Conservation (phyloP, 768 basidiomycete species). For the Clathrus columnatus region DNA sequence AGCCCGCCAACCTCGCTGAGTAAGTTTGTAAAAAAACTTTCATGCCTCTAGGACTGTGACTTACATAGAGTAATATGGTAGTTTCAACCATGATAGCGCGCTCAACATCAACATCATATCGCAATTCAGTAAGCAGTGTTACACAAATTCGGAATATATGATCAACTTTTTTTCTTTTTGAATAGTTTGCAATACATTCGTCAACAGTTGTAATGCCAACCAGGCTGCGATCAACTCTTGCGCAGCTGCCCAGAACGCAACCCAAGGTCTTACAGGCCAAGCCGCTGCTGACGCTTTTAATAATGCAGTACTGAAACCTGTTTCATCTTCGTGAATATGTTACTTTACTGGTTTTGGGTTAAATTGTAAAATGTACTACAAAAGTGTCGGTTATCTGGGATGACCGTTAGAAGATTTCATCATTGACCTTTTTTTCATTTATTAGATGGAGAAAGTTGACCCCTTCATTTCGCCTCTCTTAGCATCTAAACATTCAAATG, state of each 20-base stretch:
- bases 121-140: conserved; percentile 26
- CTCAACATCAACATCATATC: conserved; percentile 52
- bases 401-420: not conserved
- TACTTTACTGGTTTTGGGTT: too few relatives aligned
- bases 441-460: not conserved
- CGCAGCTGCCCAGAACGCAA: conserved; percentile 21
- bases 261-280: conserved; percentile 6
- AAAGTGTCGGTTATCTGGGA: not conserved
- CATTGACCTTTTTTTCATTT: not conserved
- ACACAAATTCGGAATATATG: not conserved
- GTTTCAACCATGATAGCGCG: conserved; percentile 52
- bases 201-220: conserved; percentile 46
- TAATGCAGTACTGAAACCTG: not conserved
- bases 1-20: conserved; percentile 46
- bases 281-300: conserved; percentile 31
- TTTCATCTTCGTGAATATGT: not conserved
- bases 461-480: too few relatives aligned
- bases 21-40: conserved; percentile 39
- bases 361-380: not conserved
- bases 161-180: not conserved
- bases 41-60: not conserved
- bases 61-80: not conserved
- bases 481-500: too few relatives aligned
- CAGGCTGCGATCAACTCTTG: conserved; percentile 45
- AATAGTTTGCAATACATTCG: conserved; percentile 41